Evolutionary conservation across 129 eudicot species (phyloP).

Genomic region (Artemisia annua): DNA sequence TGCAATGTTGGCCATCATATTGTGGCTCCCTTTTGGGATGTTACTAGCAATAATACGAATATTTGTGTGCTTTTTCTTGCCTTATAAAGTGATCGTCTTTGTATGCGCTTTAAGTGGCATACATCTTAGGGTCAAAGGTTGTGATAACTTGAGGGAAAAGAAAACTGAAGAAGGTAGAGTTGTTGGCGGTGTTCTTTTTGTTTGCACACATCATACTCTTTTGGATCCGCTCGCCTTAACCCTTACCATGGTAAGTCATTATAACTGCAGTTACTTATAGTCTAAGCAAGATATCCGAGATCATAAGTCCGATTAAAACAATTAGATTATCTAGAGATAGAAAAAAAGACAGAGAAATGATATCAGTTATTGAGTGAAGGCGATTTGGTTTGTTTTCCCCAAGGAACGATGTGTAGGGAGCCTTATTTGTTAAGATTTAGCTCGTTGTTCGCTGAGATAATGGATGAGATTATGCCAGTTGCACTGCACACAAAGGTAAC

Average conservation of each 20-base stretch:
- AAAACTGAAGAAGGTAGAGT: no score
- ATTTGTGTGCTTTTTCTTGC: no score
- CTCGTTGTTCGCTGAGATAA: no score
- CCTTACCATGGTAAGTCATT: not conserved
- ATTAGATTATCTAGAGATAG: not conserved
- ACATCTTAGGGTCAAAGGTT: not conserved
- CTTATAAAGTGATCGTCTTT: no score
- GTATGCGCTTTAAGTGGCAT: not conserved
- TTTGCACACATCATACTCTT: not conserved
- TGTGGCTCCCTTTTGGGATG: not conserved
- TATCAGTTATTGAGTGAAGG: no score
- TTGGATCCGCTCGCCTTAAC: not conserved
- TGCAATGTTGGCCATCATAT: not conserved
- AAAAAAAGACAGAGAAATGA: no score
- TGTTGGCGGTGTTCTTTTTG: not conserved
- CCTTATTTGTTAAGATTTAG: no score
- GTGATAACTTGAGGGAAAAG: not conserved
- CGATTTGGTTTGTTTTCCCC: no score
- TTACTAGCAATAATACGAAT: not conserved
- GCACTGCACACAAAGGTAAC: no score
- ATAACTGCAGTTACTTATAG: not conserved
- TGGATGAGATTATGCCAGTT: no score
- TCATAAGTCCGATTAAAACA: not conserved
- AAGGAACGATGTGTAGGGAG: no score
- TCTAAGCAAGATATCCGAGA: not conserved